Conservation (phyloP, 108 stramenopile genomes). For the Discostella stelligeroides region DNA sequence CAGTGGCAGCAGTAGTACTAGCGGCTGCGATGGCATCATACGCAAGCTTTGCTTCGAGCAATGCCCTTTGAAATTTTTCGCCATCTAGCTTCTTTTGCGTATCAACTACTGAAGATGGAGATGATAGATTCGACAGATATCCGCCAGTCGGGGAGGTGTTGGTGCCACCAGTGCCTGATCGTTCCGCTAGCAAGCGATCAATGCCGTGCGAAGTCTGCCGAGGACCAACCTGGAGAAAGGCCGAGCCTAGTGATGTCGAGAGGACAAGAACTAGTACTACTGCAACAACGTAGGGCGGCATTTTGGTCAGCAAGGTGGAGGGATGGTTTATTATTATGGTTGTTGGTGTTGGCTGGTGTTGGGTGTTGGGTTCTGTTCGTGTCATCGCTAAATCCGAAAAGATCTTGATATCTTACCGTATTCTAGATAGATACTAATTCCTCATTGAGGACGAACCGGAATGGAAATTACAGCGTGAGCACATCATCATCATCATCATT, state of each 20-base stretch:
- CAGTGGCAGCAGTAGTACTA: not conserved
- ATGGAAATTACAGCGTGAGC: too few relatives aligned
- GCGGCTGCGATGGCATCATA: constrained; percentile 18
- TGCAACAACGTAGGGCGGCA: not conserved
- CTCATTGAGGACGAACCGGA: too few relatives aligned
- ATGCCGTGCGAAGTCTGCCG: constrained; percentile 26
- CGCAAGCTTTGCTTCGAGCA: constrained; percentile 18
- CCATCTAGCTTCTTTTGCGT: not conserved
- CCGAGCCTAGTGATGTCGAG: constrained; percentile 1
- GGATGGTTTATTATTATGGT: too few relatives aligned
- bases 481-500: too few relatives aligned
- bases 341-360: too few relatives aligned
- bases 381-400: too few relatives aligned
- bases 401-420: too few relatives aligned
- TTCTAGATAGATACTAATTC: too few relatives aligned
- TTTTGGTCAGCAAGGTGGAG: too few relatives aligned
- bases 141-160: not conserved
- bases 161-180: not conserved
- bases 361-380: too few relatives aligned
- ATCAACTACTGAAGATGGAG: not conserved
- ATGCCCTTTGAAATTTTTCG: constrained; percentile 17
- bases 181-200: constrained; percentile 31
- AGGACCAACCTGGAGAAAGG: constrained; percentile 6
- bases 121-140: not conserved
- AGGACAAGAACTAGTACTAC: constrained; percentile 13